Percentiles rank a stretch among this genome's conserved stretches.
Evolutionary conservation across 495 filamentous ascomycete species (phyloP).

Genomic region (Pseudotulostoma volvatum): DNA sequence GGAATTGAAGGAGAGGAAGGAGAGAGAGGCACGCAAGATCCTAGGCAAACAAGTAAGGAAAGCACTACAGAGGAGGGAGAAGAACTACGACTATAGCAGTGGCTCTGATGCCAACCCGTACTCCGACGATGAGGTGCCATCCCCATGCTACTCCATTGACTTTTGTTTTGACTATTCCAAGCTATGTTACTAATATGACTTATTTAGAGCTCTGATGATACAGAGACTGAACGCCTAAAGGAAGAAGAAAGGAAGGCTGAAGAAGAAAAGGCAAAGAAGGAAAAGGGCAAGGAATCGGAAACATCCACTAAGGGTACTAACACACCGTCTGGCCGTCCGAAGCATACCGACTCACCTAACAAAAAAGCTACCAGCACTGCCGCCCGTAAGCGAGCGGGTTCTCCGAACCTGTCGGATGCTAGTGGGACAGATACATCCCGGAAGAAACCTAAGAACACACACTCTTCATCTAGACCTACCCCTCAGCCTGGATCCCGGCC

Average conservation of each 20-base stretch:
- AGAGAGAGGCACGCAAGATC: conserved; percentile 47
- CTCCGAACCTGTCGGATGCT: conserved; percentile 71
- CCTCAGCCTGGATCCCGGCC: conserved; percentile 42
- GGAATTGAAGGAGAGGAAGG: conserved; percentile 50
- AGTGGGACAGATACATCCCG: conserved; percentile 79
- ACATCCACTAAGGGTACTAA: conserved; percentile 52
- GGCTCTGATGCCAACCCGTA: conserved; percentile 66
- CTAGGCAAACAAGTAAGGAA: conserved; percentile 64
- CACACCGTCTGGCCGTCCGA: conserved; percentile 52
- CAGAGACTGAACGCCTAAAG: conserved; percentile 36
- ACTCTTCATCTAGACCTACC: conserved; percentile 27
- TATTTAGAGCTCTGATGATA: conserved; percentile 27
- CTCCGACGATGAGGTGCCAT: conserved; percentile 32
- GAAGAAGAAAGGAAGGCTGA: conserved; percentile 59
- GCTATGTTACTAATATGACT: too few relatives aligned
- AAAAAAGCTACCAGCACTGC: conserved; percentile 34
- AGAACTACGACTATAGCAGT: conserved; percentile 67
- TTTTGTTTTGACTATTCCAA: conserved; percentile 1
- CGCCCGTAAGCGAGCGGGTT: conserved; percentile 69
- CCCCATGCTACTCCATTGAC: neutral
- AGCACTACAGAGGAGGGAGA: conserved; percentile 65
- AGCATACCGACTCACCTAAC: conserved; percentile 36
- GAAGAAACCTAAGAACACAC: conserved; percentile 73
- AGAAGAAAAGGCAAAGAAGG: conserved; percentile 36
- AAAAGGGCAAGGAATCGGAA: conserved; percentile 35